These are phyloP conservation scores for Yarrowia porcina DNA, from an alignment of 805 yeast genomes.

Conservation along the genomic window DNA sequence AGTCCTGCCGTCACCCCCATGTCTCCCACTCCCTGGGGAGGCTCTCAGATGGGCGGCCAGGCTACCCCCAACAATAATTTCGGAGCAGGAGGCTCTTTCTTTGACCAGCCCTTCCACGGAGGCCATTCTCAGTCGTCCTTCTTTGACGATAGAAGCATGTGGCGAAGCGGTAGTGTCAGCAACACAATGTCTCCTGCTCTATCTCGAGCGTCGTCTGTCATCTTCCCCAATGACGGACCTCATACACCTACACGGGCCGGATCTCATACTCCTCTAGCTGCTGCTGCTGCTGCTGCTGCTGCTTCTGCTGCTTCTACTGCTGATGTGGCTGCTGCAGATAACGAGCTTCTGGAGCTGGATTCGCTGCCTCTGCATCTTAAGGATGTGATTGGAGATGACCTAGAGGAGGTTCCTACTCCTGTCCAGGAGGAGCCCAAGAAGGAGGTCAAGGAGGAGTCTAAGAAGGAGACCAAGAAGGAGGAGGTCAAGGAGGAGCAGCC, in stretches of 20 bases:
- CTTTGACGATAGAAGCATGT: constrained; percentile 19
- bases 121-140: constrained; percentile 19
- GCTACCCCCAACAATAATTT: constrained; percentile 10
- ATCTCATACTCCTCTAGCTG: neutral
- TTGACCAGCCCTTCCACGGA: constrained; percentile 19
- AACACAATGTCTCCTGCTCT: constrained; percentile 19
- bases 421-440: neutral
- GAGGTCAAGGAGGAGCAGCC: neutral
- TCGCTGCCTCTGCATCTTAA: constrained; percentile 17
- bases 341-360: constrained; percentile 11
- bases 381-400: constrained; percentile 18
- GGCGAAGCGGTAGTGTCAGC: constrained; percentile 13
- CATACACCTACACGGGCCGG: constrained; percentile 21
- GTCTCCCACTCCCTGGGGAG: constrained; percentile 25
- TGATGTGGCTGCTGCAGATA: neutral
- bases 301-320: neutral
- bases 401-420: neutral
- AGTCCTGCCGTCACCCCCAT: constrained; percentile 14
- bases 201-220: constrained; percentile 18
- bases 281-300: neutral
- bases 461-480: neutral
- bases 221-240: constrained; percentile 17
- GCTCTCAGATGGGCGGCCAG: constrained; percentile 17
- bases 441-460: neutral
- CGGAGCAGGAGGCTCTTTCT: neutral